Evolutionary conservation across 805 yeast species (phyloP).

Genomic region (Metschnikowia koreensis): DNA sequence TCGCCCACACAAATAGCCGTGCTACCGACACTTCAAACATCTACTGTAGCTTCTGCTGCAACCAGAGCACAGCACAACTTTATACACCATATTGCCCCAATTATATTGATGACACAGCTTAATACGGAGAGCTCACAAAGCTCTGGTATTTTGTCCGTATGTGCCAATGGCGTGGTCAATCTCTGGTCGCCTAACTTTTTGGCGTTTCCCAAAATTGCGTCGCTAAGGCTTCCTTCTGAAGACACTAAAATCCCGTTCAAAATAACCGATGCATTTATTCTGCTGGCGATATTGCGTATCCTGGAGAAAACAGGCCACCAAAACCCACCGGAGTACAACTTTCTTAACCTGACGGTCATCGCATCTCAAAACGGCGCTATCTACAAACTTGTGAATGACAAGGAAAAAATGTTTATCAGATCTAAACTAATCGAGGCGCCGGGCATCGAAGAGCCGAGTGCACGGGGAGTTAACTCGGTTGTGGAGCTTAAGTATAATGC

Average conservation of each 20-base stretch:
- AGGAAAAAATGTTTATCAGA: slow-evolving; percentile 6
- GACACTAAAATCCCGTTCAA: neutral
- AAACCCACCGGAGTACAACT: slow-evolving; percentile 15
- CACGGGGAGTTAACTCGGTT: slow-evolving; percentile 7
- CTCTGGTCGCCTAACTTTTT: slow-evolving; percentile 21
- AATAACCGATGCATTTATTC: slow-evolving; percentile 1
- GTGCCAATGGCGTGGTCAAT: slow-evolving; percentile 19
- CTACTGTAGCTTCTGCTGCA: slow-evolving; percentile 11
- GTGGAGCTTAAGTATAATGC: slow-evolving; percentile 10
- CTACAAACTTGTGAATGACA: slow-evolving; percentile 11
- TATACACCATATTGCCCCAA: slow-evolving; percentile 17
- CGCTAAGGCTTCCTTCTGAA: slow-evolving; percentile 9
- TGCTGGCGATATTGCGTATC: slow-evolving; percentile 3
- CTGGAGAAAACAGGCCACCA: slow-evolving; percentile 6
- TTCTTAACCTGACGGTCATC: slow-evolving; percentile 12
- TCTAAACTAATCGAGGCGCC: neutral
- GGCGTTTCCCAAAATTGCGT: slow-evolving; percentile 19
- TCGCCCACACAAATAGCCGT: slow-evolving; percentile 17
- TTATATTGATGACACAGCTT: slow-evolving; percentile 13
- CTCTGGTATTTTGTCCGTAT: slow-evolving; percentile 15
- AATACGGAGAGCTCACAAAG: slow-evolving; percentile 7
- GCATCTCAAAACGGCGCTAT: slow-evolving; percentile 11
- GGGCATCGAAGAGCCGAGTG: slow-evolving; percentile 1
- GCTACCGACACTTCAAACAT: slow-evolving; percentile 20
- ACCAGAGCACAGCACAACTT: slow-evolving; percentile 3